A percentile compares a stretch with the other conserved stretches of the same genome.
phyloP scores from a whole-genome alignment of 2,329 filamentous ascomycete genomes.

The Microsporum audouinii region DNA sequence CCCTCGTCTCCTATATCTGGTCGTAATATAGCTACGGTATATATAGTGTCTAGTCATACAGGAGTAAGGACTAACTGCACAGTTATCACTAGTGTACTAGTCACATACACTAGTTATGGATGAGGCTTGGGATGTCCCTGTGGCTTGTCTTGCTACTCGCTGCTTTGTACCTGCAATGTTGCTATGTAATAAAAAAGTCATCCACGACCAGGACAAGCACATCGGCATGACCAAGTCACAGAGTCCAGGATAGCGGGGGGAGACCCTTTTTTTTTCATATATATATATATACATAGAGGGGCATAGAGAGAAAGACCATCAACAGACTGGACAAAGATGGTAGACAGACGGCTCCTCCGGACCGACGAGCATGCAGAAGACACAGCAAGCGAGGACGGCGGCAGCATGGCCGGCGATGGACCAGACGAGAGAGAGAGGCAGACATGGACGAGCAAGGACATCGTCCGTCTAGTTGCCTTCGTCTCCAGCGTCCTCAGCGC shows the following conservation, averaged over 20 bases:
- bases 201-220: background rate
- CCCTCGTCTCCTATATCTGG: too few relatives aligned
- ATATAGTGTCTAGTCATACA: too few relatives aligned
- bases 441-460: slow-evolving; percentile 45
- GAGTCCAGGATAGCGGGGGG: background rate
- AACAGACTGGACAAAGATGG: background rate
- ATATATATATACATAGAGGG: too few relatives aligned
- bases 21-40: too few relatives aligned
- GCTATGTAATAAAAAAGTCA: background rate
- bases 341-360: background rate
- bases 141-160: too few relatives aligned
- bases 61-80: too few relatives aligned
- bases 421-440: slow-evolving; percentile 46
- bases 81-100: too few relatives aligned
- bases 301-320: too few relatives aligned
- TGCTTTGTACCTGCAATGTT: too few relatives aligned
- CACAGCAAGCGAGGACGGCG: slow-evolving; percentile 16
- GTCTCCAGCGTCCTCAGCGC: slow-evolving; percentile 50
- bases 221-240: background rate
- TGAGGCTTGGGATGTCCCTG: too few relatives aligned
- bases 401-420: slow-evolving; percentile 46
- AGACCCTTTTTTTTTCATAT: too few relatives aligned
- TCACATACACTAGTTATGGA: too few relatives aligned
- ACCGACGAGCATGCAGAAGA: background rate
- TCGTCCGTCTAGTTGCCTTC: slow-evolving; percentile 46